These are phyloP conservation scores for Teunomyces funiuensis DNA, from an alignment of 805 yeast species.

Conservation along the genomic window DNA sequence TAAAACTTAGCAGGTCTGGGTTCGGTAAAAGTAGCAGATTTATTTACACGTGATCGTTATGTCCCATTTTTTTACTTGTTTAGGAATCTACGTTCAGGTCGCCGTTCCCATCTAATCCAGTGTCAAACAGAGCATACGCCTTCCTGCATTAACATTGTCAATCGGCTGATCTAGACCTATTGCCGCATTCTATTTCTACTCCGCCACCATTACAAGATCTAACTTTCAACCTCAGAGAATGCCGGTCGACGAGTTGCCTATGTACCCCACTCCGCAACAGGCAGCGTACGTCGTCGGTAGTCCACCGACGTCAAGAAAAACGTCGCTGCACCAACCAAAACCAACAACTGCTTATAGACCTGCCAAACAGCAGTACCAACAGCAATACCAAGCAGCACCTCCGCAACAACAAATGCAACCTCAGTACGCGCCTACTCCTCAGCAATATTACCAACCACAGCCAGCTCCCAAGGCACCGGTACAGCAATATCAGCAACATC, in stretches of 20 bases:
- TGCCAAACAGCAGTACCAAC: constrained; percentile 12
- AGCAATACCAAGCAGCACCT: constrained; percentile 11
- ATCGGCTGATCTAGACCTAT: constrained; percentile 4
- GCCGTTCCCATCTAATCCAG: background rate
- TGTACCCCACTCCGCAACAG: constrained; percentile 47
- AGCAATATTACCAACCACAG: constrained; percentile 11
- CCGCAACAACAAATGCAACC: constrained; percentile 9
- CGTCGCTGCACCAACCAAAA: constrained; percentile 5
- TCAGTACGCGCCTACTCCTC: constrained; percentile 7
- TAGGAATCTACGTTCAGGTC: constrained; percentile 1
- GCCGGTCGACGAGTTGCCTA: constrained; percentile 41
- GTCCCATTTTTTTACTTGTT: background rate
- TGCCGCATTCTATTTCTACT: background rate
- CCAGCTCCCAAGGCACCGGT: constrained; percentile 11
- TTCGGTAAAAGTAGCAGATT: too few species aligned
- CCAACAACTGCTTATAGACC: constrained; percentile 9
- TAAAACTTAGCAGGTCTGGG: too few species aligned
- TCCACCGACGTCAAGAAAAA: constrained; percentile 8
- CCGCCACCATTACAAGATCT: constrained; percentile 1
- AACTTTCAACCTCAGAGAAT: constrained; percentile 10
- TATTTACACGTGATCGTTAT: background rate
- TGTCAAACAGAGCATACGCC: background rate
- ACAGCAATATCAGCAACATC: constrained; percentile 10
- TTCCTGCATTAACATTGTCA: constrained; percentile 2
- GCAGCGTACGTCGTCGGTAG: constrained; percentile 33